Evolutionary conservation across 2,329 filamentous ascomycete genomes (phyloP).

Genomic region (Neospermospora avenae): DNA sequence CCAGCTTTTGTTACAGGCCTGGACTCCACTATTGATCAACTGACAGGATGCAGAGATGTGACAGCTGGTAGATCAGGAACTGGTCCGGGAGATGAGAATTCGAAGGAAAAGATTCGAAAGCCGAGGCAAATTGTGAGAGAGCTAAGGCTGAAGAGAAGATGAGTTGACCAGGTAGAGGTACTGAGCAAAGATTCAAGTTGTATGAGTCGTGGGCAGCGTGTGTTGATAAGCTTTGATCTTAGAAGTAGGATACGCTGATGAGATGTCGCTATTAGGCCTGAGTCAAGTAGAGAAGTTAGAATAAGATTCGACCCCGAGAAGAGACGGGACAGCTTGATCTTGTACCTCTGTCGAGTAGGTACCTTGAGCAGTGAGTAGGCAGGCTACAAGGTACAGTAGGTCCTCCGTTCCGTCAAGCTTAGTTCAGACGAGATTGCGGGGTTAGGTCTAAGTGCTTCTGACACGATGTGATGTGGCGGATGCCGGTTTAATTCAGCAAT

Average conservation of each 20-base stretch:
- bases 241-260: not conserved
- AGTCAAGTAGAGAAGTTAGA: not conserved
- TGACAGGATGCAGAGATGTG: not conserved
- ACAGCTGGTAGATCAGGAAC: not conserved
- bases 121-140: no score
- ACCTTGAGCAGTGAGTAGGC: not conserved
- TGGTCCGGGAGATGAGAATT: not conserved
- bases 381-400: not conserved
- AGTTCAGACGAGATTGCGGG: not conserved
- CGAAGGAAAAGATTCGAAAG: no score
- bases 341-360: not conserved
- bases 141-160: not conserved
- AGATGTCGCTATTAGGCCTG: not conserved
- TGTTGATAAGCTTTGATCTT: no score
- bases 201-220: no score
- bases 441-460: not conserved
- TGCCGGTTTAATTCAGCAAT: not conserved
- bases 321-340: not conserved
- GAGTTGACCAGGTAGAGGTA: not conserved
- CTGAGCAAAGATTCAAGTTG: not conserved
- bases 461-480: not conserved
- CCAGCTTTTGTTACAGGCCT: not conserved
- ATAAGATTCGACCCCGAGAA: slow-evolving; percentile 1
- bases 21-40: slow-evolving; percentile 1
- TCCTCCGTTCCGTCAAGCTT: not conserved